These are phyloP conservation scores for Lomentospora prolificans DNA, from an alignment of 2,329 filamentous ascomycete species.

Conservation along the genomic window DNA sequence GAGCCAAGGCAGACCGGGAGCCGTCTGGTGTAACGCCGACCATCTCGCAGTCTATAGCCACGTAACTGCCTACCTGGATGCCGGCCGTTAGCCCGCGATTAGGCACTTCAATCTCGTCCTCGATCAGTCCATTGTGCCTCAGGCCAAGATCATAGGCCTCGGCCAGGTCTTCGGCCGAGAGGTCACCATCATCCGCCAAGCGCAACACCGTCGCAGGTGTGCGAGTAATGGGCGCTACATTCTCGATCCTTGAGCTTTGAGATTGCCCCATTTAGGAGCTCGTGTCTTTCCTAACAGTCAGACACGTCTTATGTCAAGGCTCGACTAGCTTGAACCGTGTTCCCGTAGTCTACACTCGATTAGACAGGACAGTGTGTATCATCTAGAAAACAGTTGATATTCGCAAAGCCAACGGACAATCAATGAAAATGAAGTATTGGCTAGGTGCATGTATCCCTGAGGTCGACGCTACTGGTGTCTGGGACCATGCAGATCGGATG, in stretches of 20 bases:
- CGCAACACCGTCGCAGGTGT: conserved; percentile 45
- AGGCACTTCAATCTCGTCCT: conserved; percentile 38
- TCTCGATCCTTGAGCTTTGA: conserved; percentile 36
- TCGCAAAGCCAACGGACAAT: no score
- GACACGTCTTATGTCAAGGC: no score
- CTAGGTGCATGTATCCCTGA: no score
- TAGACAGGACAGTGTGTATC: no score
- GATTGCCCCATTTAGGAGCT: conserved; percentile 56
- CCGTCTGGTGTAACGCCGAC: conserved; percentile 71
- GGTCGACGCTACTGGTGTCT: no score
- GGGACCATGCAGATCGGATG: no score
- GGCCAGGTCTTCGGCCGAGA: conserved; percentile 49
- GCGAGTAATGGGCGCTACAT: conserved; percentile 22
- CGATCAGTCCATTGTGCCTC: conserved; percentile 38
- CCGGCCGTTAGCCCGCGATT: conserved; percentile 55
- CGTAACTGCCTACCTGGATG: conserved; percentile 73
- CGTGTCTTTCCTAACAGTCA: no score
- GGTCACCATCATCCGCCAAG: conserved; percentile 51
- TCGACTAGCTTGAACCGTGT: no score
- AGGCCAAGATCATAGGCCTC: conserved; percentile 50
- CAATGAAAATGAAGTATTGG: no score
- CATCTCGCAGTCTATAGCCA: conserved; percentile 97
- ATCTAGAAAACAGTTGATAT: no score
- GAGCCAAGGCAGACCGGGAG: conserved; percentile 66
- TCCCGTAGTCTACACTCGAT: no score